phyloP scores from a whole-genome alignment of 208 protist genomes.

The Leptomonas pyrrhocoris region DNA sequence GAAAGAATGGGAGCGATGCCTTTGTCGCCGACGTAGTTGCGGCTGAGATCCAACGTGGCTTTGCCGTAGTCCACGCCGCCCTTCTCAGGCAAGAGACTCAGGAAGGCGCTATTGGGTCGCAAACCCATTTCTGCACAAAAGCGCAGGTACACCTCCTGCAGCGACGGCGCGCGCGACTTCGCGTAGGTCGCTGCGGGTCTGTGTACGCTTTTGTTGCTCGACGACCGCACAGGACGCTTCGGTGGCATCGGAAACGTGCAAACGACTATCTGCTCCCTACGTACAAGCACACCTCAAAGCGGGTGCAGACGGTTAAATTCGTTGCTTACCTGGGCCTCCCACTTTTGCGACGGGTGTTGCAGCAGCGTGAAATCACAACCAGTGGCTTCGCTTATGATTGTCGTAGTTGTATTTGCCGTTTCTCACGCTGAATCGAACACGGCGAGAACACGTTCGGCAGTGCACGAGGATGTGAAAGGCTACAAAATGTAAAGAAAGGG shows the following conservation, averaged over 20 bases:
- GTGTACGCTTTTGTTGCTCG: conserved; percentile 26
- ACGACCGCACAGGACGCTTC: conserved; percentile 18
- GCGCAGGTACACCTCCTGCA: conserved; percentile 82
- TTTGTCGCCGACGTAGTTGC: conserved; percentile 91
- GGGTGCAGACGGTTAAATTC: too few relatives aligned
- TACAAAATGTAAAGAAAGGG: too few relatives aligned
- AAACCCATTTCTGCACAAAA: conserved; percentile 69
- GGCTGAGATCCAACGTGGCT: conserved; percentile 63
- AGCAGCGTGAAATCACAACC: too few relatives aligned
- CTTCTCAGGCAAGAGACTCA: conserved; percentile 63
- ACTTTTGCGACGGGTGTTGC: too few relatives aligned
- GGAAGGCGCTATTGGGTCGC: conserved; percentile 75
- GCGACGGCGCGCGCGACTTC: conserved; percentile 35
- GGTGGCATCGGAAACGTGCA: conserved; percentile 16
- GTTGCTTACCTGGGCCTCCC: too few relatives aligned
- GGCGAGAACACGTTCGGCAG: too few relatives aligned
- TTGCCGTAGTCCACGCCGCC: conserved; percentile 32
- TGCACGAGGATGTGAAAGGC: too few relatives aligned
- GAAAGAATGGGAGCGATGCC: conserved; percentile 72
- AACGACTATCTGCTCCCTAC: neutral
- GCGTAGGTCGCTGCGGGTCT: conserved; percentile 7
- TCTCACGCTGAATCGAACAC: too few relatives aligned
- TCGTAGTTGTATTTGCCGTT: too few relatives aligned
- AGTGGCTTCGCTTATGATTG: too few relatives aligned
- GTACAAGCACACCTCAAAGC: too few relatives aligned